Percentiles rank a stretch among this genome's conserved stretches.
Conservation (phyloP, 2,329 filamentous ascomycete species). For the Verticillium zaregamsianum region DNA sequence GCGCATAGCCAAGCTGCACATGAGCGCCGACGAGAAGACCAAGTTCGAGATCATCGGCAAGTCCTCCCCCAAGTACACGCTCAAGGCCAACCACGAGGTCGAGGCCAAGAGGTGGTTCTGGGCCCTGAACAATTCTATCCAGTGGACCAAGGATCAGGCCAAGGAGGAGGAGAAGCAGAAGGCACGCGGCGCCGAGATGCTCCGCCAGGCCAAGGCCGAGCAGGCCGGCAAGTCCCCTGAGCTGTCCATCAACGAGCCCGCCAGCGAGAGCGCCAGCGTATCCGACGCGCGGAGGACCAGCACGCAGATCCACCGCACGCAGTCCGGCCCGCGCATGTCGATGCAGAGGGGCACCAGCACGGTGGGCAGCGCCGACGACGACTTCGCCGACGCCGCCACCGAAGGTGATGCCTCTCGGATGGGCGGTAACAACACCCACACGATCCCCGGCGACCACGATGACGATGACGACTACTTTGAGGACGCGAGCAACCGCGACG, state of each 20-base stretch:
- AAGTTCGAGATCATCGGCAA: constrained; percentile 98
- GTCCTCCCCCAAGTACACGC: constrained; percentile 95
- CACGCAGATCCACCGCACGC: constrained; percentile 38
- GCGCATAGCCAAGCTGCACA: constrained; percentile 89
- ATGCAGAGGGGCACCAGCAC: constrained; percentile 37
- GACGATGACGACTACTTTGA: constrained; percentile 72
- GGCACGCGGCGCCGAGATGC: constrained; percentile 67
- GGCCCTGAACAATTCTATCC: constrained; percentile 97
- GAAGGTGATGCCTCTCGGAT: constrained; percentile 26
- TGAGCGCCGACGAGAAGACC: constrained; percentile 96
- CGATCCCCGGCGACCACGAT: constrained; percentile 51
- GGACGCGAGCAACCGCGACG: constrained; percentile 72
- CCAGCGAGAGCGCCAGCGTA: constrained; percentile 49
- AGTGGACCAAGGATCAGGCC: constrained; percentile 96
- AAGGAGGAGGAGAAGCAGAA: constrained; percentile 81
- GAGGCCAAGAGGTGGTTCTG: constrained; percentile 99
- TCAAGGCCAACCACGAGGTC: constrained; percentile 97
- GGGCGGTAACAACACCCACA: constrained; percentile 28
- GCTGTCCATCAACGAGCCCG: constrained; percentile 39
- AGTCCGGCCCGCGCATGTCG: constrained; percentile 29
- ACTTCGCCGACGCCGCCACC: constrained; percentile 45
- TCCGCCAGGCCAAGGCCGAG: constrained; percentile 77
- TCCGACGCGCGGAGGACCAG: constrained; percentile 40
- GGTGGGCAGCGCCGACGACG: constrained; percentile 46
- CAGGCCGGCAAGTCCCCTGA: constrained; percentile 49